A percentile compares a stretch with the other conserved stretches of the same genome.
These are phyloP conservation scores for Trapa incisa DNA, from an alignment of 345 rosid species.

Conservation along the genomic window DNA sequence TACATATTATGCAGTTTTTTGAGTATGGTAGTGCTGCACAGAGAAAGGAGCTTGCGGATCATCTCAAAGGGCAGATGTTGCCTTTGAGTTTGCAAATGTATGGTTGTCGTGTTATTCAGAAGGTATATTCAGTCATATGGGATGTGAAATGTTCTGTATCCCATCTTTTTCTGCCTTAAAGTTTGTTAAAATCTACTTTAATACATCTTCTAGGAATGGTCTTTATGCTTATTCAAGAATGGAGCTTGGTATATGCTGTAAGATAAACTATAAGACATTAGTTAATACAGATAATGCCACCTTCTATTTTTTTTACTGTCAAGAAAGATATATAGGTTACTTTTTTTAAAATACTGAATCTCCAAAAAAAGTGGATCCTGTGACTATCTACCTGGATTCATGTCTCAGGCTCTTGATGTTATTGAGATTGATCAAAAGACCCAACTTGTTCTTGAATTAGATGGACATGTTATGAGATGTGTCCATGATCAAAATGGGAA, in stretches of 20 bases:
- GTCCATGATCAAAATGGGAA: slow-evolving; percentile 96
- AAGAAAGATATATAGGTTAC: no score
- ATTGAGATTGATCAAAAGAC: slow-evolving; percentile 85
- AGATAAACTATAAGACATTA: no score
- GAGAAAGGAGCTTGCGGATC: slow-evolving; percentile 76
- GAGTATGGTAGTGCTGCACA: slow-evolving; percentile 82
- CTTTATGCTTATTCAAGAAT: not conserved
- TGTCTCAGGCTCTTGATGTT: slow-evolving; percentile 79
- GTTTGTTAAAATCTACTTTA: not conserved
- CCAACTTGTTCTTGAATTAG: slow-evolving; percentile 67
- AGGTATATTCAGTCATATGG: slow-evolving; percentile 31
- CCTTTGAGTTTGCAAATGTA: slow-evolving; percentile 95
- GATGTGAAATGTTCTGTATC: not conserved
- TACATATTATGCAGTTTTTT: slow-evolving; percentile 47
- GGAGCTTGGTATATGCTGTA: no score
- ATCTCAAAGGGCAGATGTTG: slow-evolving; percentile 78
- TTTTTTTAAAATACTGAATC: no score
- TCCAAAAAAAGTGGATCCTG: no score
- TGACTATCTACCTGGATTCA: slow-evolving; percentile 4
- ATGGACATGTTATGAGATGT: slow-evolving; percentile 82
- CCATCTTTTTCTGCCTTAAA: not conserved
- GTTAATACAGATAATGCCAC: no score
- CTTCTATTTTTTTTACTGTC: no score
- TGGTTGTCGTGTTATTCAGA: slow-evolving; percentile 98
- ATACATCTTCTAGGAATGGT: not conserved